Conservation (phyloP, 2,329 filamentous ascomycete genomes). For the Aspergillus uvarum region DNA sequence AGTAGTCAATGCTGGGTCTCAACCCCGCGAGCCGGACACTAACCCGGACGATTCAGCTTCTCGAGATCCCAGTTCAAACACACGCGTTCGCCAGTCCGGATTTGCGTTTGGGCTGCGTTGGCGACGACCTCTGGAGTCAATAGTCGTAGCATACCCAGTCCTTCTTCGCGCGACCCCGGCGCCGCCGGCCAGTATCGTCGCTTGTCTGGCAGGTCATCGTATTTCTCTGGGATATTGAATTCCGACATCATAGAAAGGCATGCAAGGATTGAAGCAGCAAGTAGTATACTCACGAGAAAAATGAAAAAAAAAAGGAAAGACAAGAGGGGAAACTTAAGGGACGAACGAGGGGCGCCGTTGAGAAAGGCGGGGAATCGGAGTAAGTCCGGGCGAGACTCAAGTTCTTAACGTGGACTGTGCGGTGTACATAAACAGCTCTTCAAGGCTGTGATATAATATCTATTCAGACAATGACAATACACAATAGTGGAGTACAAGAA, state of each 20-base stretch:
- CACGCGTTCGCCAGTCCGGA: slow-evolving; percentile 54
- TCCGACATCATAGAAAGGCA: slow-evolving; percentile 16
- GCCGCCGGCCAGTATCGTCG: slow-evolving; percentile 51
- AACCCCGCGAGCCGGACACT: not conserved
- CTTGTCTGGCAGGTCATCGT: slow-evolving; percentile 49
- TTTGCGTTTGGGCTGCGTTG: slow-evolving; percentile 52
- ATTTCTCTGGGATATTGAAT: slow-evolving; percentile 31
- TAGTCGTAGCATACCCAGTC: slow-evolving; percentile 53
- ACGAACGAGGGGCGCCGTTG: slow-evolving; percentile 5
- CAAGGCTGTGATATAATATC: not conserved
- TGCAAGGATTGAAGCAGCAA: no score
- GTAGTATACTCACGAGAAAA: no score
- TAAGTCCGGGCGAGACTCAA: slow-evolving; percentile 10
- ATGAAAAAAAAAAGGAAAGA: not conserved
- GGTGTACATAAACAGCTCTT: not conserved
- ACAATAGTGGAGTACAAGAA: slow-evolving; percentile 14
- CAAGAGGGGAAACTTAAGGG: not conserved
- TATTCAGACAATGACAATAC: slow-evolving; percentile 8
- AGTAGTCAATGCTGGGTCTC: no score
- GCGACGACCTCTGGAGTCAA: slow-evolving; percentile 56
- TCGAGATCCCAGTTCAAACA: slow-evolving; percentile 58
- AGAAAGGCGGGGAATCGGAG: slow-evolving; percentile 11
- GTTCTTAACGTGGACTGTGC: not conserved
- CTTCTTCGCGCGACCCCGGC: slow-evolving; percentile 52
- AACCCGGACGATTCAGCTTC: slow-evolving; percentile 51